Conservation (phyloP, 768 basidiomycete genomes). For the Termitomyces sp. region DNA sequence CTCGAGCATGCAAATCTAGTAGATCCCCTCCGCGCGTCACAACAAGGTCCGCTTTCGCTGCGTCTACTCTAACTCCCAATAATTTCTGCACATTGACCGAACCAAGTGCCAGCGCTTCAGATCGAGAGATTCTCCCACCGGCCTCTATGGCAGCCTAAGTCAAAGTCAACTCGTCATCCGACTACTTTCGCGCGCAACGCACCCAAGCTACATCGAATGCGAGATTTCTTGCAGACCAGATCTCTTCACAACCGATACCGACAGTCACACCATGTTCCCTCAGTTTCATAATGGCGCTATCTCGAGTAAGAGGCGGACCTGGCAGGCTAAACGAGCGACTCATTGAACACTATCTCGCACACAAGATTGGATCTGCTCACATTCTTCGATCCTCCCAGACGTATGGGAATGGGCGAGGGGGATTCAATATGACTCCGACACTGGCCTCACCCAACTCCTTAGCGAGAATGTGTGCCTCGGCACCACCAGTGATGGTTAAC, state of each 20-base stretch:
- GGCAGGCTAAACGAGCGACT: conserved; percentile 36
- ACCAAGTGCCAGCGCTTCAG: conserved; percentile 40
- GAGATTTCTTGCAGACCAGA: conserved; percentile 70
- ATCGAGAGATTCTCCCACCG: conserved; percentile 31
- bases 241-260: conserved; percentile 55
- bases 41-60: conserved; percentile 47
- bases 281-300: conserved; percentile 52
- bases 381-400: conserved; percentile 67
- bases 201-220: conserved; percentile 85
- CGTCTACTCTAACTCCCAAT: conserved; percentile 28
- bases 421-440: conserved; percentile 42
- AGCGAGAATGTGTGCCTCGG: conserved; percentile 67
- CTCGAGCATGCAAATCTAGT: conserved; percentile 39
- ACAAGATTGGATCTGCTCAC: conserved; percentile 28
- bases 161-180: neutral
- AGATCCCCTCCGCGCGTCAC: conserved; percentile 48
- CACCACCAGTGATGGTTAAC: conserved; percentile 58
- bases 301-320: conserved; percentile 64
- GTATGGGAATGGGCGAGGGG: conserved; percentile 65
- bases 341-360: neutral
- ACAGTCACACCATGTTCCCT: conserved; percentile 66
- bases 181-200: conserved; percentile 16
- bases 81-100: conserved; percentile 39
- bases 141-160: conserved; percentile 39
- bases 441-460: conserved; percentile 50